Conservation (phyloP, 116 monocot genomes). For the Zostera marina region DNA sequence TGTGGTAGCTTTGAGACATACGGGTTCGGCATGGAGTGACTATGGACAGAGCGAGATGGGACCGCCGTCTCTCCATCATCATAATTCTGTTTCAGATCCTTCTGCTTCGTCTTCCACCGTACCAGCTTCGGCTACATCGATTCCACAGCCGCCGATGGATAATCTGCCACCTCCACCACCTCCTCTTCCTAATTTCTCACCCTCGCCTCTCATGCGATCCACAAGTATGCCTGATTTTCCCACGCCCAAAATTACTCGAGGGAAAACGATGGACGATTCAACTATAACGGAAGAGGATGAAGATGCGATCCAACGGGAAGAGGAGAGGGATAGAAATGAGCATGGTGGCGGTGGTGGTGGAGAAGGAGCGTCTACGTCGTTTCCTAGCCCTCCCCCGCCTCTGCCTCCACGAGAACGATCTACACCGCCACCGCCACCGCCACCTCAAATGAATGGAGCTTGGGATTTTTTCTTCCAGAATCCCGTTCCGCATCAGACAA, state of each 20-base stretch:
- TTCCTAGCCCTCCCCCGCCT: neutral
- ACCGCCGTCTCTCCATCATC: neutral
- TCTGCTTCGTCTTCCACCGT: slow-evolving; percentile 5
- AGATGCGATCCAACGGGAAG: slow-evolving; percentile 23
- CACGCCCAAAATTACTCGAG: slow-evolving; percentile 1
- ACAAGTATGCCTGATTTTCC: slow-evolving; percentile 45
- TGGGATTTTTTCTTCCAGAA: slow-evolving; percentile 63
- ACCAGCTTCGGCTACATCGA: slow-evolving; percentile 9
- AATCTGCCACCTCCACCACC: slow-evolving; percentile 20
- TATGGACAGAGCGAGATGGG: slow-evolving; percentile 39
- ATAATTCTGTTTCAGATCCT: neutral
- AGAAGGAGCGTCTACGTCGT: neutral
- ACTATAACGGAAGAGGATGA: slow-evolving; percentile 3
- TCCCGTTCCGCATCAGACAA: neutral
- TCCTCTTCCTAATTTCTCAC: slow-evolving; percentile 28
- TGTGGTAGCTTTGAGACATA: slow-evolving; percentile 44
- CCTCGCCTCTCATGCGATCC: slow-evolving; percentile 39
- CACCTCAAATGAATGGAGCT: slow-evolving; percentile 11
- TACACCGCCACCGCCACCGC: slow-evolving; percentile 7
- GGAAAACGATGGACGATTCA: neutral
- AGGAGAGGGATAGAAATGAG: slow-evolving; percentile 11
- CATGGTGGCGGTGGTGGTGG: neutral
- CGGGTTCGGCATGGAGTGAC: slow-evolving; percentile 68
- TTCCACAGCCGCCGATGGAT: slow-evolving; percentile 6
- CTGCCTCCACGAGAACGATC: slow-evolving; percentile 4